Evolutionary conservation across 2,329 filamentous ascomycete genomes (phyloP).

Genomic region (Fusarium penzigii): DNA sequence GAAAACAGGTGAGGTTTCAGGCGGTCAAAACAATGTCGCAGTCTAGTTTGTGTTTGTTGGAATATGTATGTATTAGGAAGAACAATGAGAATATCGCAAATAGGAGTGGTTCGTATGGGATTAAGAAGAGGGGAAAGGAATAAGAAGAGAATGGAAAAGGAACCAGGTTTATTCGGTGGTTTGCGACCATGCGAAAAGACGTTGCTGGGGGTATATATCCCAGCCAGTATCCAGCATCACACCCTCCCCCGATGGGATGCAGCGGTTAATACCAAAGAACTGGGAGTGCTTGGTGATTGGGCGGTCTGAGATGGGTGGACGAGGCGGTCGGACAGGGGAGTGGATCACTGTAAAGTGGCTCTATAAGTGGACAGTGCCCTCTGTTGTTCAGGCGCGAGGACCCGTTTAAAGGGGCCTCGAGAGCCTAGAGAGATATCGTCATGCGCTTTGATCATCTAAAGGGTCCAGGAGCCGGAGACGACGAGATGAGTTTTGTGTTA

Average conservation of each 20-base stretch:
- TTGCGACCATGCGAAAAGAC: neutral
- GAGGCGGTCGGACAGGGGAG: neutral
- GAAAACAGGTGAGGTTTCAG: conserved; percentile 15
- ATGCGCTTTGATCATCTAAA: no score
- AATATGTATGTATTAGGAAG: conserved; percentile 2
- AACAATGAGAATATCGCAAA: conserved; percentile 1
- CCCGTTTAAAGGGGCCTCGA: neutral
- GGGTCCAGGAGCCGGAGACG: no score
- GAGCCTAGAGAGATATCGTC: no score
- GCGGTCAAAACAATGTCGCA: conserved; percentile 22
- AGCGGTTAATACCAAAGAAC: neutral
- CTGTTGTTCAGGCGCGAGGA: neutral
- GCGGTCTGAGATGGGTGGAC: neutral
- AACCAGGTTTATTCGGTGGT: neutral
- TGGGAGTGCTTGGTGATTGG: conserved; percentile 12
- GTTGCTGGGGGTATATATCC: neutral
- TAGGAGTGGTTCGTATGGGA: neutral
- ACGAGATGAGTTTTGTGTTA: no score
- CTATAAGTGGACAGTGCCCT: conserved; percentile 17
- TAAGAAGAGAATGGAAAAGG: neutral
- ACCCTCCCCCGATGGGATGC: no score
- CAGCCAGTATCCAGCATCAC: no score
- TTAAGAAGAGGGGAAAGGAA: neutral
- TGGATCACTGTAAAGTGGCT: conserved; percentile 1
- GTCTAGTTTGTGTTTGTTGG: conserved; percentile 10